Percentiles rank a stretch among this genome's conserved stretches.
Evolutionary conservation across 2,329 filamentous ascomycete species (phyloP).

Genomic region (Fusarium sp.): DNA sequence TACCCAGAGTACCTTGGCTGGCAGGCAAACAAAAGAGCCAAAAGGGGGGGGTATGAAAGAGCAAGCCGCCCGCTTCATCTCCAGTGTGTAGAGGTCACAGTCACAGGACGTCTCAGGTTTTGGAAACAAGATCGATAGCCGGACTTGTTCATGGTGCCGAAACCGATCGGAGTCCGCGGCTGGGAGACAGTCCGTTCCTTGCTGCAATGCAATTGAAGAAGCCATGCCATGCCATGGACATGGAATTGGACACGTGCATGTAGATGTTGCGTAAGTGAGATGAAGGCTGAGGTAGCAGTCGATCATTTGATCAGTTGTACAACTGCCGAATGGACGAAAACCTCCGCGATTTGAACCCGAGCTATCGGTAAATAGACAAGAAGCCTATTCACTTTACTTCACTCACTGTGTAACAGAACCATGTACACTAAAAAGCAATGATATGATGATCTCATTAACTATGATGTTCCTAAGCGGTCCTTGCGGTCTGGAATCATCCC

Average conservation of each 20-base stretch:
- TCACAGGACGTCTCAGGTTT: conserved; percentile 8
- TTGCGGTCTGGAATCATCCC: background rate
- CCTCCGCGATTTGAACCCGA: conserved; percentile 26
- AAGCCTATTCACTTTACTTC: background rate
- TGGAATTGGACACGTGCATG: background rate
- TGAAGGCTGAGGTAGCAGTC: conserved; percentile 4
- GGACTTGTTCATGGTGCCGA: conserved; percentile 41
- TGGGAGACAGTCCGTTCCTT: conserved; percentile 13
- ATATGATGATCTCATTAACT: conserved; percentile 17
- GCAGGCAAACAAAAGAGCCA: background rate
- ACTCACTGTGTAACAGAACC: background rate
- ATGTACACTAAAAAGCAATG: background rate
- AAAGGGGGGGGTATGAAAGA: background rate
- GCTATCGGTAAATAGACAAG: conserved; percentile 19
- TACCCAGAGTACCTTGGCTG: background rate
- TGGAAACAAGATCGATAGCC: conserved; percentile 17
- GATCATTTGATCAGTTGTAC: conserved; percentile 14
- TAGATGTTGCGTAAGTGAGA: conserved; percentile 12
- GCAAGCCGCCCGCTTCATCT: background rate
- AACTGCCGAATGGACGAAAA: conserved; percentile 27
- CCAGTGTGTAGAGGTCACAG: background rate
- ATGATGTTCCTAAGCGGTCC: background rate
- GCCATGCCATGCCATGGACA: background rate
- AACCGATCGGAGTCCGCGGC: conserved; percentile 40
- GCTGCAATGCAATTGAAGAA: background rate